Conservation (phyloP, 2,329 filamentous ascomycete genomes). For the Immersiporthe knoxdaviesiana region DNA sequence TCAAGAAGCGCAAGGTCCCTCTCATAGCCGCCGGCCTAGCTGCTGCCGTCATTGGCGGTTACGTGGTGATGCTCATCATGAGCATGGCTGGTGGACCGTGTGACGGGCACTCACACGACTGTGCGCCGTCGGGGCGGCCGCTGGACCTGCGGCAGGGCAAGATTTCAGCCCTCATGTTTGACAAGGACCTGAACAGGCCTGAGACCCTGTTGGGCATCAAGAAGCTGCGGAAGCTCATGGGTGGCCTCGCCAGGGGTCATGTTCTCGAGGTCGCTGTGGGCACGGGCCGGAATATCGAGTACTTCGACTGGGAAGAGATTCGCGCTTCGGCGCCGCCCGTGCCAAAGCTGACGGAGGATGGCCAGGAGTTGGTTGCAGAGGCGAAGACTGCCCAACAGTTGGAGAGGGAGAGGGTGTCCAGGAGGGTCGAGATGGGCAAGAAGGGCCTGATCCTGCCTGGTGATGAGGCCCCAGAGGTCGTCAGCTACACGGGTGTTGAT, state of each 20-base stretch:
- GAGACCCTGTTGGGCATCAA: constrained; percentile 62
- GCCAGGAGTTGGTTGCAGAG: constrained; percentile 29
- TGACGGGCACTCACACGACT: constrained; percentile 33
- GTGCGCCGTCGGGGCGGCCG: constrained; percentile 53
- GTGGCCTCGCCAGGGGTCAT: constrained; percentile 53
- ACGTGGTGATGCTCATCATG: constrained; percentile 46
- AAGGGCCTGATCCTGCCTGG: constrained; percentile 29
- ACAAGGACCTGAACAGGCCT: constrained; percentile 59
- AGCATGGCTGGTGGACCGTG: constrained; percentile 40
- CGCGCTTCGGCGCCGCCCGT: constrained; percentile 33
- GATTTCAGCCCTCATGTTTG: constrained; percentile 58
- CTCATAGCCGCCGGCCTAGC: constrained; percentile 51
- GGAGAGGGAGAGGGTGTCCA: constrained; percentile 31
- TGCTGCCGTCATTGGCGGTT: constrained; percentile 52
- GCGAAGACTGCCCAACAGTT: constrained; percentile 32
- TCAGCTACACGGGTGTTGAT: constrained; percentile 65
- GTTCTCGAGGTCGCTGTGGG: constrained; percentile 67
- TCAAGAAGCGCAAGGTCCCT: constrained; percentile 45
- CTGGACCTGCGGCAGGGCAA: constrained; percentile 46
- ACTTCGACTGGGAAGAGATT: constrained; percentile 59
- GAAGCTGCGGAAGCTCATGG: constrained; percentile 53
- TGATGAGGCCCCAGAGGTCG: constrained; percentile 41
- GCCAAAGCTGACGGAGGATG: constrained; percentile 28
- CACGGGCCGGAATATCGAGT: constrained; percentile 63
- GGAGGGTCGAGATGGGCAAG: constrained; percentile 29